Evolutionary conservation across 345 rosid species (phyloP), one percentile per base, ranked within the genome.

Genomic region (Pistacia integerrima): DNA sequence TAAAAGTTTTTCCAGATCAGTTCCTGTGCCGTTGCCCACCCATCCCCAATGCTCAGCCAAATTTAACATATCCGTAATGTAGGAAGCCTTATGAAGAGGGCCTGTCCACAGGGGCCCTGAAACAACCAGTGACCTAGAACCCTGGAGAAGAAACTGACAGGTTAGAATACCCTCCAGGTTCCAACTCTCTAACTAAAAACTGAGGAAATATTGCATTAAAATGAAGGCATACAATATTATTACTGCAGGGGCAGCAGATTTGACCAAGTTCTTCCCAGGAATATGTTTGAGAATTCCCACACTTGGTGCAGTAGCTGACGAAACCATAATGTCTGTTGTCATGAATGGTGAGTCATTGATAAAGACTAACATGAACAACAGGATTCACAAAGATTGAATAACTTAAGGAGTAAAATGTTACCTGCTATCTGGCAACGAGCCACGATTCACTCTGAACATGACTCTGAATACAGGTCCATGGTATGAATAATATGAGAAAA

Each of bases 101-200:
- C 97, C 99, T 46, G 86, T 87, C 98, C 97, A 93, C 62, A 95
- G 58, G 54, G 99, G 96, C 64, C 92, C 98, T 0, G 97, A 88
- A 13, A 91, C 90, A 25, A 82, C 84, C 12, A 84, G 77, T 5
- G 92, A 85, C 58, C 88, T 58, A 67, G 87, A 74, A 73, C 71
- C 85, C 91, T 88, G 81, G 41, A 30, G 18, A 79, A 74, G 58
- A 63, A 58, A 33, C 17, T 36, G 8, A 30, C 62, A 48, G 11
- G 9, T 64, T 59, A 70, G 49, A 70, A 9, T 49, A 71, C 61
- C 30, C 20, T 36, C 9, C 33, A 55, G 49, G 8, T 41, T 7
- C 46, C 46, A 41, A 41, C 10, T 41, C 65, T 18, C 55, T 2
- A 11, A 11, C 6, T 18, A 38, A 64, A 36, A 38, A 36, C 8